A percentile compares a stretch with the other conserved stretches of the same genome.
Evolutionary conservation across 441 rosid species (phyloP).

Genomic region (Breynia disticha): DNA sequence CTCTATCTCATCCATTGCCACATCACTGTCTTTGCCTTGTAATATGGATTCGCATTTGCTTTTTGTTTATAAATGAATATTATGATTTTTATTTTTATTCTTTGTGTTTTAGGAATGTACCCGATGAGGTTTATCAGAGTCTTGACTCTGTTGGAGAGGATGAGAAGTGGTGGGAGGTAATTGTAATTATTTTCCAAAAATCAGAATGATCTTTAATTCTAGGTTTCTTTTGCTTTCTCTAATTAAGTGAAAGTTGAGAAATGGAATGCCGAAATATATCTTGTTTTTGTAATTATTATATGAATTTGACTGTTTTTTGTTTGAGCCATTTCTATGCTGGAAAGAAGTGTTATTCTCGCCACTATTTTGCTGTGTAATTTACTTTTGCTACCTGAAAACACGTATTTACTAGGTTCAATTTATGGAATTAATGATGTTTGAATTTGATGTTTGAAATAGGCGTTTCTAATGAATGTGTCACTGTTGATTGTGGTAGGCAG

Average conservation of each 20-base stretch:
- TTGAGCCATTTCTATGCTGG: no score
- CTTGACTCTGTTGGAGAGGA: constrained; percentile 60
- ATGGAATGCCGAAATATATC: no score
- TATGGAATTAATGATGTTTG: no score
- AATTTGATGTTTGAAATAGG: neutral
- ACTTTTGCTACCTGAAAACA: no score
- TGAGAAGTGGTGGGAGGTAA: constrained; percentile 99
- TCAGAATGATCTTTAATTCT: neutral
- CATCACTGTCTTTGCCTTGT: neutral
- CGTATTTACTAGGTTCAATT: no score
- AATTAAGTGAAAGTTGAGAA: neutral
- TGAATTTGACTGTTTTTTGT: no score
- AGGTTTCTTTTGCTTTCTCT: no score
- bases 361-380: no score
- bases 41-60: neutral
- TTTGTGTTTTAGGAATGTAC: constrained; percentile 47
- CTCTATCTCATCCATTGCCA: constrained; percentile 1
- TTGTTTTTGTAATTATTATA: no score
- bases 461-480: neutral
- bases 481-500: constrained; percentile 39
- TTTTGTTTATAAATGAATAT: no score
- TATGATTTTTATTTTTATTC: neutral
- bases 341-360: no score
- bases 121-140: constrained; percentile 54
- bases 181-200: neutral